These are phyloP conservation scores for Russula virescens DNA, from an alignment of 768 basidiomycete genomes.

Conservation along the genomic window DNA sequence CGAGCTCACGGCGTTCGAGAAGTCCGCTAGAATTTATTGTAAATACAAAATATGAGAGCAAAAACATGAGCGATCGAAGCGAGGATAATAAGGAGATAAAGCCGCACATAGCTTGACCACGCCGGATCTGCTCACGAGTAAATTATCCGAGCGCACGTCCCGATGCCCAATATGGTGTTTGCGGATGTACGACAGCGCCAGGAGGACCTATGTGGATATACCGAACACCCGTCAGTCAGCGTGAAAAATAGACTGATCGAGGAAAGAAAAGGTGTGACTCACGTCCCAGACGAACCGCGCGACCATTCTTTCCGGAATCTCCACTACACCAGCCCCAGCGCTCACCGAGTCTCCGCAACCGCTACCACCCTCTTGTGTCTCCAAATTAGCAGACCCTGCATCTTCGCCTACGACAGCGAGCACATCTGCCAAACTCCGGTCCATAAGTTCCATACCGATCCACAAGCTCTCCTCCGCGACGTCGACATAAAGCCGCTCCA, in stretches of 20 bases:
- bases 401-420: slow-evolving; percentile 39
- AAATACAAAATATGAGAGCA: too few species aligned
- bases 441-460: slow-evolving; percentile 90
- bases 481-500: slow-evolving; percentile 70
- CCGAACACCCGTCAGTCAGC: neutral
- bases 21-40: slow-evolving; percentile 65
- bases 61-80: neutral
- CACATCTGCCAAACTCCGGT: slow-evolving; percentile 79
- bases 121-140: slow-evolving; percentile 63
- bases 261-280: slow-evolving; percentile 30
- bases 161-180: slow-evolving; percentile 68
- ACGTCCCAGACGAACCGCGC: slow-evolving; percentile 76
- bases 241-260: neutral
- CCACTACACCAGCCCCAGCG: slow-evolving; percentile 54
- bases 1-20: slow-evolving; percentile 68
- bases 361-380: slow-evolving; percentile 42
- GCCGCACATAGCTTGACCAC: slow-evolving; percentile 63
- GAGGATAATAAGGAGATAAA: neutral
- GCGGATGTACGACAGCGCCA: slow-evolving; percentile 62
- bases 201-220: slow-evolving; percentile 64
- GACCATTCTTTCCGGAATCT: slow-evolving; percentile 61
- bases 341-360: slow-evolving; percentile 29
- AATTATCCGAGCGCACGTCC: slow-evolving; percentile 79
- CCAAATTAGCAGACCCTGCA: slow-evolving; percentile 29
- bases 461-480: slow-evolving; percentile 53